Conservation (phyloP, 1,284 basidiomycete species). For the Cryptococcus sp. region DNA sequence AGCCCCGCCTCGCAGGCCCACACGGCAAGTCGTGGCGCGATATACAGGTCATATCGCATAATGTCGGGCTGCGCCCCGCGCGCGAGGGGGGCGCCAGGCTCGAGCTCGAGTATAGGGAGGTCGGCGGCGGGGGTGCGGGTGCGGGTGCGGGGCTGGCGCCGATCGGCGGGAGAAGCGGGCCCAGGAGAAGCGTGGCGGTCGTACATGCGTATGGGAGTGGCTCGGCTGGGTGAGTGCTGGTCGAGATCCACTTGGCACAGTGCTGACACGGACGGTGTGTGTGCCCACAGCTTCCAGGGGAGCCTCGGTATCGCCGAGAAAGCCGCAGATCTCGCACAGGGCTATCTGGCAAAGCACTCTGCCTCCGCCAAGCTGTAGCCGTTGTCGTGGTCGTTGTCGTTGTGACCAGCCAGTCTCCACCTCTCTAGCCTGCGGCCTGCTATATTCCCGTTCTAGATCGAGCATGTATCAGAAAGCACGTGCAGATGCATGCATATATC, state of each 20-base stretch:
- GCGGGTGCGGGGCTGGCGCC: constrained; percentile 4
- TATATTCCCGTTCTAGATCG: too few species aligned
- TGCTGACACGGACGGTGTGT: neutral
- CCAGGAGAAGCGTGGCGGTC: constrained; percentile 54
- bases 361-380: neutral
- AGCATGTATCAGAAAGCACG: too few species aligned
- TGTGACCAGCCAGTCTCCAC: too few species aligned
- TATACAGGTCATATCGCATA: constrained; percentile 58
- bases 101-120: constrained; percentile 57
- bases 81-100: constrained; percentile 66
- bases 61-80: constrained; percentile 68
- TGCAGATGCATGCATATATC: neutral
- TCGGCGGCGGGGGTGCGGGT: constrained; percentile 50
- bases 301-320: constrained; percentile 14
- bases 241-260: neutral
- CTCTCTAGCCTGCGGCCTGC: too few species aligned
- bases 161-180: constrained; percentile 26
- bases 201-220: constrained; percentile 69
- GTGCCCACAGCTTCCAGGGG: constrained; percentile 7
- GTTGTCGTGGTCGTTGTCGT: too few species aligned
- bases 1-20: constrained; percentile 43
- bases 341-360: constrained; percentile 1
- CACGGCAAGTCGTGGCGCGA: constrained; percentile 41
- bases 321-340: constrained; percentile 7
- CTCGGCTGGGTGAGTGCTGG: constrained; percentile 37